Evolutionary conservation across 192 early-diverging fungal species (phyloP).

Genomic region (Podila horticola): DNA sequence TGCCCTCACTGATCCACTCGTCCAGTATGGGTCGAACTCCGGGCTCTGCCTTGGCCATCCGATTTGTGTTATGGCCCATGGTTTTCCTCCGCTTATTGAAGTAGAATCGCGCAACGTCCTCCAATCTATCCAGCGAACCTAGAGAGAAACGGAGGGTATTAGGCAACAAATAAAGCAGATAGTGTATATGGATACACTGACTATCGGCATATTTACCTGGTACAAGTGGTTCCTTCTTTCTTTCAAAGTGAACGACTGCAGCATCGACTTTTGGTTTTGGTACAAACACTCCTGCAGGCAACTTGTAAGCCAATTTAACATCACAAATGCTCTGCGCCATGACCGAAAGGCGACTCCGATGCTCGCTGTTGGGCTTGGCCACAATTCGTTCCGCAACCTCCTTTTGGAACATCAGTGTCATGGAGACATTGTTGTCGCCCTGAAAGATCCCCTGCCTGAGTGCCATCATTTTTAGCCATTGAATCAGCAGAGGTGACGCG

Average conservation of each 20-base stretch:
- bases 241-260: slow-evolving; percentile 73
- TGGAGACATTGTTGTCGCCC: slow-evolving; percentile 52
- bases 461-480: slow-evolving; percentile 75
- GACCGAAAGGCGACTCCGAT: slow-evolving; percentile 75
- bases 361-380: slow-evolving; percentile 58
- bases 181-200: not conserved
- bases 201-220: slow-evolving; percentile 27
- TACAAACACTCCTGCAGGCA: slow-evolving; percentile 75
- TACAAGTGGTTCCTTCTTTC: slow-evolving; percentile 55
- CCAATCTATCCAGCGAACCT: slow-evolving; percentile 65
- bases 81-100: slow-evolving; percentile 80
- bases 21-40: slow-evolving; percentile 28
- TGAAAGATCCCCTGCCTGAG: slow-evolving; percentile 69
- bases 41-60: slow-evolving; percentile 33
- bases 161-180: not conserved
- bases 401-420: slow-evolving; percentile 89
- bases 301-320: slow-evolving; percentile 67
- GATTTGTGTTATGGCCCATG: slow-evolving; percentile 65
- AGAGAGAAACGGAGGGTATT: not conserved
- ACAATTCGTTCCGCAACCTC: slow-evolving; percentile 78
- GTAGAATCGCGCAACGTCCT: slow-evolving; percentile 67
- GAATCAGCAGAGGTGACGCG: slow-evolving; percentile 74
- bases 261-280: slow-evolving; percentile 82
- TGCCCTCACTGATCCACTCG: slow-evolving; percentile 60
- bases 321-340: slow-evolving; percentile 78